Evolutionary conservation across 306 rosid genomes (phyloP).

Genomic region (Crotalaria pallida): DNA sequence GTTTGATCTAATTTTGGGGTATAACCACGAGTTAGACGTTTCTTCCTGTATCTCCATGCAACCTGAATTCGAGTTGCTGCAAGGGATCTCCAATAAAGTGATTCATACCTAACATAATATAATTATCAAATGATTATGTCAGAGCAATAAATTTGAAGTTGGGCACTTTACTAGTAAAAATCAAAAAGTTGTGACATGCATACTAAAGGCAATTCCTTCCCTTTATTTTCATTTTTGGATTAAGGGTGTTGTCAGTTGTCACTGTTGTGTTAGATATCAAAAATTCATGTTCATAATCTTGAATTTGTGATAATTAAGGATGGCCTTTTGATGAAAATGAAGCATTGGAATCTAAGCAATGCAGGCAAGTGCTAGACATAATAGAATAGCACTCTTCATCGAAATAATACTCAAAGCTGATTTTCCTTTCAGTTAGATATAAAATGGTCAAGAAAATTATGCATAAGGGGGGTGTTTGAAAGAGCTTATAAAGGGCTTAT

Average conservation of each 20-base stretch:
- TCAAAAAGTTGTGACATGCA: neutral
- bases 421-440: neutral
- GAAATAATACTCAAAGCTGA: too few relatives aligned
- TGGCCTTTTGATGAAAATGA: neutral
- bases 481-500: too few relatives aligned
- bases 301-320: neutral
- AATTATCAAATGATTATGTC: neutral
- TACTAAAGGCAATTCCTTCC: neutral
- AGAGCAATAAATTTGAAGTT: neutral
- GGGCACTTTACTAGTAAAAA: neutral
- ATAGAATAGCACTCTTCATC: neutral
- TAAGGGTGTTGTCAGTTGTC: too few relatives aligned
- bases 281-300: neutral
- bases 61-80: conserved; percentile 76
- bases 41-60: conserved; percentile 72
- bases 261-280: neutral
- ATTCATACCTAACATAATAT: conserved; percentile 46
- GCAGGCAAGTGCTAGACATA: neutral
- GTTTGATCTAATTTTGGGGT: neutral
- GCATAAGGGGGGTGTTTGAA: too few relatives aligned
- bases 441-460: neutral
- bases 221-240: neutral
- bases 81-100: conserved; percentile 71
- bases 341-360: neutral
- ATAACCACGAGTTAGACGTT: conserved; percentile 41